Percentiles rank a stretch among this genome's conserved stretches.
These are phyloP conservation scores for Phytopythium mirpurense DNA, from an alignment of 352 stramenopile genomes.

Conservation along the genomic window DNA sequence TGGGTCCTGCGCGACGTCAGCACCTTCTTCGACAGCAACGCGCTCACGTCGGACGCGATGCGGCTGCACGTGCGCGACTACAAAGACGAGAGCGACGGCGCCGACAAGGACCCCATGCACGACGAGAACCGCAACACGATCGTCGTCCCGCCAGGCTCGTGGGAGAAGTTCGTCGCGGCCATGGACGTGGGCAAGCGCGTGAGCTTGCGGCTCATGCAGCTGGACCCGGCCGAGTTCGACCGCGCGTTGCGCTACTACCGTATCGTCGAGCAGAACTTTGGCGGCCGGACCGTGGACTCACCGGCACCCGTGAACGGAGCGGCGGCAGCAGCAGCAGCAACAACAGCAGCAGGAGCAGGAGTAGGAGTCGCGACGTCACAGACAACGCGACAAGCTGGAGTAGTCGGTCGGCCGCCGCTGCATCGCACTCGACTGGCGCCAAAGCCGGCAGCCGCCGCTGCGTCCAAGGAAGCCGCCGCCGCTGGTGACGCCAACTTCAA, in stretches of 20 bases:
- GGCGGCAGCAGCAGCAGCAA: neutral
- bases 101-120: constrained; percentile 4
- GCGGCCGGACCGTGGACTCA: neutral
- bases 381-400: neutral
- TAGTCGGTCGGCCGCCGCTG: neutral
- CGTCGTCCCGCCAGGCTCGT: constrained; percentile 15
- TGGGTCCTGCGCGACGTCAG: constrained; percentile 21
- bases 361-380: too few species aligned
- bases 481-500: too few species aligned
- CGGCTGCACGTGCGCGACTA: neutral
- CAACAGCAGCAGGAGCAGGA: neutral
- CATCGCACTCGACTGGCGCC: neutral
- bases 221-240: constrained; percentile 19
- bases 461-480: neutral
- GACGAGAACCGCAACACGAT: constrained; percentile 11
- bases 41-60: constrained; percentile 1
- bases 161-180: constrained; percentile 26
- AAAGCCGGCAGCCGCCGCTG: neutral
- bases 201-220: constrained; percentile 26
- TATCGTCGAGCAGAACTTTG: constrained; percentile 23
- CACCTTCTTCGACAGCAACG: constrained; percentile 16
- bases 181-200: constrained; percentile 29
- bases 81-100: neutral
- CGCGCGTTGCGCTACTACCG: constrained; percentile 26
- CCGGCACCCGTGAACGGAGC: neutral